phyloP scores from a whole-genome alignment of 495 filamentous ascomycete species.

The Penicillium pancosmium region DNA sequence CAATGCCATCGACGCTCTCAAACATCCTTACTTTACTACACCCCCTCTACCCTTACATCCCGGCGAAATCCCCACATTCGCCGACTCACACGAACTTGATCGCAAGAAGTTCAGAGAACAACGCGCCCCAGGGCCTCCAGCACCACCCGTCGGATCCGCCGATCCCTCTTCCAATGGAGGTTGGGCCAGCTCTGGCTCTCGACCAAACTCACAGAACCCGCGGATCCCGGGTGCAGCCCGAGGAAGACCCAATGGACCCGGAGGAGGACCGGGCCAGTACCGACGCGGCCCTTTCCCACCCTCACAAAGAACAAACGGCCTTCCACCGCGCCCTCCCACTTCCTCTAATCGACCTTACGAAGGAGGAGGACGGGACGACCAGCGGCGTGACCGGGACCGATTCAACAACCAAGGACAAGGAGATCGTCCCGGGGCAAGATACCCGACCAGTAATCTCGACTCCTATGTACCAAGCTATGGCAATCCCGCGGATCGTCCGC shows the following conservation, averaged over 20 bases:
- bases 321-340: slow-evolving; percentile 45
- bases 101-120: slow-evolving; percentile 83
- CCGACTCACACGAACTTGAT: slow-evolving; percentile 95
- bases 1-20: slow-evolving; percentile 91
- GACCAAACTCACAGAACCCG: slow-evolving; percentile 34
- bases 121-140: slow-evolving; percentile 78
- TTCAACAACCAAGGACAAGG: slow-evolving; percentile 15
- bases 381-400: slow-evolving; percentile 38
- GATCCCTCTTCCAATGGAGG: slow-evolving; percentile 73
- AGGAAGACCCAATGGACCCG: slow-evolving; percentile 25
- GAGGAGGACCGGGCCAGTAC: neutral
- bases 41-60: slow-evolving; percentile 78
- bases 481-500: slow-evolving; percentile 25
- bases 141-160: slow-evolving; percentile 84
- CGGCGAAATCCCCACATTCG: slow-evolving; percentile 81
- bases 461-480: slow-evolving; percentile 46
- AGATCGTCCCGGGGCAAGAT: slow-evolving; percentile 27
- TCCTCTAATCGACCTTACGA: slow-evolving; percentile 37
- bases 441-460: slow-evolving; percentile 36
- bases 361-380: slow-evolving; percentile 25
- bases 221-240: slow-evolving; percentile 40
- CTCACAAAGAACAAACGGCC: slow-evolving; percentile 35
- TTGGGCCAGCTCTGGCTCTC: slow-evolving; percentile 44
- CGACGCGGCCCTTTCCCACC: slow-evolving; percentile 31
- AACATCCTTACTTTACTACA: slow-evolving; percentile 87